Percentiles rank a stretch among this genome's conserved stretches.
Conservation (phyloP, 176 grass and related monocot species). For the bread wheat (Triticum aestivum) region IWGSC_CS_RefSeq_v2.1 NC_057807.1:599392492-599392991, state of each 20-base stretch:
- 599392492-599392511: not conserved
- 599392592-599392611: not conserved
- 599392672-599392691: not conserved
- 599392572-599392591: not conserved
- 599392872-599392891: not conserved
- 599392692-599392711: not conserved
- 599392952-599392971: not conserved
- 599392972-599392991: slow-evolving; percentile 9
- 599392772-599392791: not conserved
- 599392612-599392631: not conserved
- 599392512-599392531: not conserved
- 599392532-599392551: not conserved
- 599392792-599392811: not conserved
- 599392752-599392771: not conserved
- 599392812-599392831: not conserved
- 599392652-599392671: not conserved
- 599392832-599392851: not conserved
- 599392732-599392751: slow-evolving; percentile 8
- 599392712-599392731: not conserved
- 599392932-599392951: not conserved
- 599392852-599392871: slow-evolving; percentile 10
- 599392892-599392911: not conserved
- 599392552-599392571: not conserved
- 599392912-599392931: not conserved
- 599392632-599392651: not conserved